phyloP scores from a whole-genome alignment of 169 alveolate genomes.

The Plasmodium chabaudi region DNA sequence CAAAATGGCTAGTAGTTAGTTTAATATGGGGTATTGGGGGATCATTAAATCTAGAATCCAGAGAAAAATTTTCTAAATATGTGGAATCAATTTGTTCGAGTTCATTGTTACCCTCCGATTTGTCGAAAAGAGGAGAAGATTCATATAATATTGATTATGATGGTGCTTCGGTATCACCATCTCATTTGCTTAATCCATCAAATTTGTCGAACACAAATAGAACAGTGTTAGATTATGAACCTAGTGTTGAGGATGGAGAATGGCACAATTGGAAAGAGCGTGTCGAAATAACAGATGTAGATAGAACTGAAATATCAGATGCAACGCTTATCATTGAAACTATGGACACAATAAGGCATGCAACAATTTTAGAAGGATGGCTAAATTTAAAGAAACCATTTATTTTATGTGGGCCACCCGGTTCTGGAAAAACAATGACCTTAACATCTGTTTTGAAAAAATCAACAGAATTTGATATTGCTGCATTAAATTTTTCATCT shows the following conservation, averaged over 20 bases:
- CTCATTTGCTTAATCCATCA: no score
- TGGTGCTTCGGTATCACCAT: no score
- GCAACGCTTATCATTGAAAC: slow-evolving; percentile 96
- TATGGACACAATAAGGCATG: slow-evolving; percentile 97
- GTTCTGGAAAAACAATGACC: slow-evolving; percentile 98
- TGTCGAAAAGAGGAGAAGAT: slow-evolving; percentile 11
- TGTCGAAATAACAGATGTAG: slow-evolving; percentile 93
- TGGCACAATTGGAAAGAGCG: slow-evolving; percentile 95
- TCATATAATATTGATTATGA: background rate
- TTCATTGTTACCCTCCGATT: slow-evolving; percentile 76
- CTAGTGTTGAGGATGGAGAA: slow-evolving; percentile 92
- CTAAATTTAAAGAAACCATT: slow-evolving; percentile 96
- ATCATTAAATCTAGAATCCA: slow-evolving; percentile 88
- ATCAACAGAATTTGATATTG: slow-evolving; percentile 95
- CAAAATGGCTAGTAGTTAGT: slow-evolving; percentile 89
- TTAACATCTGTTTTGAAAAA: slow-evolving; percentile 95
- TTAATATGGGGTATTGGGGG: slow-evolving; percentile 96
- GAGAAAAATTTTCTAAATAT: slow-evolving; percentile 88
- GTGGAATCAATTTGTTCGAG: slow-evolving; percentile 85
- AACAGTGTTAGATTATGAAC: slow-evolving; percentile 95
- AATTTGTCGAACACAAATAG: background rate
- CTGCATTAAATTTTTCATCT: slow-evolving; percentile 95
- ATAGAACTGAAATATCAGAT: slow-evolving; percentile 90
- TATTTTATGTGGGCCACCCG: slow-evolving; percentile 98
- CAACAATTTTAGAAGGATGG: slow-evolving; percentile 96